A percentile compares a stretch with the other conserved stretches of the same genome.
Conservation (phyloP, 352 stramenopile genomes). For the Saprolegnia diclina region DNA sequence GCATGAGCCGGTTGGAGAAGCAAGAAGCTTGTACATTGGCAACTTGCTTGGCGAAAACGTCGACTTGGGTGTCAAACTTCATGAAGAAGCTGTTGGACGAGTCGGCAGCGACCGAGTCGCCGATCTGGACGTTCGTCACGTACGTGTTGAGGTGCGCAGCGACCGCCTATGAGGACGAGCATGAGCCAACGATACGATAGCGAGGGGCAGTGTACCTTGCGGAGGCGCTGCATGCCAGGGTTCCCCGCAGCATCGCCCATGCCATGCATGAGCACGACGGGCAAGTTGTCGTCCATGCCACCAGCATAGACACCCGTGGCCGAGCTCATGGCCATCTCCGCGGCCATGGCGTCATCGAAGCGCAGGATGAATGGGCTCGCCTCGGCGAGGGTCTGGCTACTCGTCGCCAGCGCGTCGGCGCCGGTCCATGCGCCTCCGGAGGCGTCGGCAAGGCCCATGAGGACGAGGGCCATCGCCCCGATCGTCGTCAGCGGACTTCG, state of each 20-base stretch:
- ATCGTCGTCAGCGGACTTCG: neutral
- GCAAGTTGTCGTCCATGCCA: constrained; percentile 24
- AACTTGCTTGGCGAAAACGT: constrained; percentile 85
- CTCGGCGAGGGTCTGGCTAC: neutral
- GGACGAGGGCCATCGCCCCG: neutral
- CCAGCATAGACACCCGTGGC: neutral
- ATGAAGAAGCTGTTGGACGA: constrained; percentile 92
- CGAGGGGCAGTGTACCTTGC: constrained; percentile 40
- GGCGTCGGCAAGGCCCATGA: neutral
- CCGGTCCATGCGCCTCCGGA: too few species aligned
- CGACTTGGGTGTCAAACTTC: constrained; percentile 88
- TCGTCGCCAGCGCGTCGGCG: neutral
- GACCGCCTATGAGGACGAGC: constrained; percentile 39
- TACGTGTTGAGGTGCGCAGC: constrained; percentile 80
- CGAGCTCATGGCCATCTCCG: neutral
- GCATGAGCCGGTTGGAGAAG: neutral
- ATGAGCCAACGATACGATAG: neutral
- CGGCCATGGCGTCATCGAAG: neutral
- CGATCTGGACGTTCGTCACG: constrained; percentile 84
- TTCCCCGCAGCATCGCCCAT: constrained; percentile 94
- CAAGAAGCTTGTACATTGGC: constrained; percentile 36
- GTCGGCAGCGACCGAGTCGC: constrained; percentile 73
- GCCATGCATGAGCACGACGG: constrained; percentile 87
- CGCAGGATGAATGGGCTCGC: neutral
- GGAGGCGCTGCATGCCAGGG: constrained; percentile 79